Evolutionary conservation across 202 grass and related monocot genomes (phyloP), one percentile per base, ranked within the genome.

Genomic region (Dendrocalamus latiflorus): DNA sequence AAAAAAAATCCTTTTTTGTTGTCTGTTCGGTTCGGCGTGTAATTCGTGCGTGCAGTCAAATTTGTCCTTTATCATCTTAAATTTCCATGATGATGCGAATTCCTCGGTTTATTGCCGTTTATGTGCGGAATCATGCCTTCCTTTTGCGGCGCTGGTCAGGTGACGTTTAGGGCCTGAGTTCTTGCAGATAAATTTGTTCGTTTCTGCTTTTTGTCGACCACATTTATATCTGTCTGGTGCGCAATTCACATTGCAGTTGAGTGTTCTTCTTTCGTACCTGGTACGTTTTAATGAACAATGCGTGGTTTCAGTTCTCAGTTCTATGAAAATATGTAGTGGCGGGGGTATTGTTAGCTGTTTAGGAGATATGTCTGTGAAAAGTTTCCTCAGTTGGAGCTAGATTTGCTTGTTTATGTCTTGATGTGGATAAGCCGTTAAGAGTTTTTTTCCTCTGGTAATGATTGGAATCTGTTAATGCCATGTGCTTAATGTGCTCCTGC

Each of bases 251-350:
- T 26, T 70, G n/a, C 9, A 47, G 10, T 26, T 1, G 6, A 16
- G 5, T 70, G 11, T 16, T 70, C 20, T 21, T 70, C 5, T 6
- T 7, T 42, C 11, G 22, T 14, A 14, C 24, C 22, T 59, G 11
- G 8, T 59, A 13, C n/a, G 36, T 68, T 59, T 16, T 24, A 28
- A 24, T 78, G 21, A 5, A 17, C 20, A 77, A 25, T 64, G 13
- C 10, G 25, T 65, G 24, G 11, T 59, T 81, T 81, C 50, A 62
- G 9, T 72, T 87, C 24, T 37, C 26, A 39, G 69, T 67, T 79
- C 22, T 43, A 59, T 71, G 36, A 16, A 47, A 49, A 49, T 14
- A 49, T 49, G 5, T 49, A 49, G 15, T 45, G 44, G 44, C 44
- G 13, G 3, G 44, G 44, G 44, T 14, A 13, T 45, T 13, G 44